These are phyloP conservation scores for Claviceps citrina DNA, from an alignment of 2,329 filamentous ascomycete species.

Conservation along the genomic window DNA sequence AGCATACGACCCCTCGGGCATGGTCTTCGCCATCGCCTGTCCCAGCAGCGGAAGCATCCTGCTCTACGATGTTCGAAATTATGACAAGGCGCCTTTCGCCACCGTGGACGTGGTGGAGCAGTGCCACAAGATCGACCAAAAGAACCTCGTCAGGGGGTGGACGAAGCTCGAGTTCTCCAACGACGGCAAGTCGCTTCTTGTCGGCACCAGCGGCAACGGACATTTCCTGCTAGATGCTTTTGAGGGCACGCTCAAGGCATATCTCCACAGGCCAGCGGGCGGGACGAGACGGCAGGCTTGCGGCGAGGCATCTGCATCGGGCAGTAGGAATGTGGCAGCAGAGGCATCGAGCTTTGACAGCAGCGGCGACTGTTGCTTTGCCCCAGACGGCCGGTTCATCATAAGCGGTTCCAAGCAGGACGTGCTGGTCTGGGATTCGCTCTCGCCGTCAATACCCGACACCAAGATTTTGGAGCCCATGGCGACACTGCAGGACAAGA, in stretches of 20 bases:
- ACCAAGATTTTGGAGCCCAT: constrained; percentile 47
- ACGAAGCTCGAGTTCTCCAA: constrained; percentile 91
- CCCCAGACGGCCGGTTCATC: constrained; percentile 77
- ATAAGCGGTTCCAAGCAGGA: constrained; percentile 64
- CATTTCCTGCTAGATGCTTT: constrained; percentile 94
- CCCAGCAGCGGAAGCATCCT: constrained; percentile 65
- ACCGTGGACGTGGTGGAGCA: constrained; percentile 63
- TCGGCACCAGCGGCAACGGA: constrained; percentile 69
- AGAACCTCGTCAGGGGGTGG: constrained; percentile 57
- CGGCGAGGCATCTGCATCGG: constrained; percentile 29
- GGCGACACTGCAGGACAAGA: constrained; percentile 49
- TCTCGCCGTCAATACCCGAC: constrained; percentile 37
- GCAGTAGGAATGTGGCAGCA: constrained; percentile 16
- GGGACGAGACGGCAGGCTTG: constrained; percentile 36
- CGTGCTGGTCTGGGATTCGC: constrained; percentile 73
- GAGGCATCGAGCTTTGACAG: constrained; percentile 31
- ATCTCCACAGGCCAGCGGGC: constrained; percentile 44
- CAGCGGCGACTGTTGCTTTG: constrained; percentile 73
- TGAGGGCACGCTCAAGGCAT: constrained; percentile 62
- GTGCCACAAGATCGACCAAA: constrained; percentile 31
- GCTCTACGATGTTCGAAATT: constrained; percentile 87
- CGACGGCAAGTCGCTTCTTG: constrained; percentile 72
- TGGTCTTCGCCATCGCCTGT: constrained; percentile 78
- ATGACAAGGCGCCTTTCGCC: constrained; percentile 77
- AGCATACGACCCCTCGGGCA: constrained; percentile 83